Evolutionary conservation across 768 basidiomycete species (phyloP).

Genomic region (Boletus subcaerulescens): DNA sequence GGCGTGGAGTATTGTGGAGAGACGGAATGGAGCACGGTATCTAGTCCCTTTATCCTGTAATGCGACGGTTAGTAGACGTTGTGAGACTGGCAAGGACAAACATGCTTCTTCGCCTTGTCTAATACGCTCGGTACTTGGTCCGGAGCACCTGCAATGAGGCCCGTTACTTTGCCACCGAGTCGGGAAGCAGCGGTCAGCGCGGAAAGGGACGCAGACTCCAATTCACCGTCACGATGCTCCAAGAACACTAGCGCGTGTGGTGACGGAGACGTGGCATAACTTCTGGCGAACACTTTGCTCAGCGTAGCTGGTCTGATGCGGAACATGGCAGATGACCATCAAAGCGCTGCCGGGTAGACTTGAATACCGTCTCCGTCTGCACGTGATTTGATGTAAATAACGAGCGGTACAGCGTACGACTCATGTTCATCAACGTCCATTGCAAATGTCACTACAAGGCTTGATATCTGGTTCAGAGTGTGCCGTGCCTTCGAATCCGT

Average conservation of each 20-base stretch:
- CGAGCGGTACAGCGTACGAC: too few relatives aligned
- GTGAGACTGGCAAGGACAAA: constrained; percentile 9
- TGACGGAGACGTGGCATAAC: constrained; percentile 56
- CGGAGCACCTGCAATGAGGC: constrained; percentile 66
- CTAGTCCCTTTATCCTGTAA: constrained; percentile 63
- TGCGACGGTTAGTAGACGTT: constrained; percentile 2
- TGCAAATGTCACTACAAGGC: constrained; percentile 68
- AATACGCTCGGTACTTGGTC: constrained; percentile 65
- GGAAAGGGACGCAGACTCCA: constrained; percentile 83
- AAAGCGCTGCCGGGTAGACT: neutral
- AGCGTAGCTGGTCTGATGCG: constrained; percentile 17
- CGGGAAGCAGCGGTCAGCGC: constrained; percentile 88
- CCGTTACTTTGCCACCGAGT: constrained; percentile 84
- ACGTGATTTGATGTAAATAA: constrained; percentile 15
- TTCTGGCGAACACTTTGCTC: constrained; percentile 33
- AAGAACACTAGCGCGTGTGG: constrained; percentile 85
- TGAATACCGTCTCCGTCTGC: neutral
- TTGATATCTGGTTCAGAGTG: constrained; percentile 90
- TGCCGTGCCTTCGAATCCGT: constrained; percentile 76
- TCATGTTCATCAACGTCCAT: neutral
- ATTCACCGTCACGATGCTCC: constrained; percentile 78
- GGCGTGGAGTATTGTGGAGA: constrained; percentile 67
- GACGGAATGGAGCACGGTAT: constrained; percentile 63
- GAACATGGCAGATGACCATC: constrained; percentile 13
- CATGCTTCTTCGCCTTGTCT: constrained; percentile 78